phyloP scores from a whole-genome alignment of 176 grass and related monocot species.

The Olyra latifolia region DNA sequence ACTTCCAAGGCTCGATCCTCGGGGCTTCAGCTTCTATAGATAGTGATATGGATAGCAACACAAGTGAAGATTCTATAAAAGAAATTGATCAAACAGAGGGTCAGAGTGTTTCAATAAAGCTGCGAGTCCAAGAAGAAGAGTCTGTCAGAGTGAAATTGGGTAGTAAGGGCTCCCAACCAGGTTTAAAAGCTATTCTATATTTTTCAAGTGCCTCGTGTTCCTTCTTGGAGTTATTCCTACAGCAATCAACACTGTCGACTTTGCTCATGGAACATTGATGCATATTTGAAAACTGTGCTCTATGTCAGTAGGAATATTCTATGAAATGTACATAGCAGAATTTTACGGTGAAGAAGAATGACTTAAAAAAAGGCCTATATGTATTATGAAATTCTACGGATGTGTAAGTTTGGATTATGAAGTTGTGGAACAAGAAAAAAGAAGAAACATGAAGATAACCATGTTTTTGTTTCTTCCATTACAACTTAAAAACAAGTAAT shows the following conservation, averaged over 20 bases:
- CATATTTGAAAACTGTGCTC: neutral
- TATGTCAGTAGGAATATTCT: neutral
- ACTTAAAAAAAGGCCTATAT: neutral
- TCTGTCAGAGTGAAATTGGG: constrained; percentile 41
- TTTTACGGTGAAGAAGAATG: neutral
- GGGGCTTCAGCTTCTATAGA: constrained; percentile 39
- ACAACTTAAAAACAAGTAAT: neutral
- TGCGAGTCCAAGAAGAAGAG: constrained; percentile 47
- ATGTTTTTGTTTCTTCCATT: constrained; percentile 13
- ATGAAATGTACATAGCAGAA: neutral
- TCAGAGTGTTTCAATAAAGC: constrained; percentile 37
- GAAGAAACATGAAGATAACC: neutral
- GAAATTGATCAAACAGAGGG: constrained; percentile 43
- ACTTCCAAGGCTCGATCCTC: constrained; percentile 77
- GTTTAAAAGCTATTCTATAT: constrained; percentile 28
- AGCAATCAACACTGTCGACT: neutral
- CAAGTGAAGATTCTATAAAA: constrained; percentile 48
- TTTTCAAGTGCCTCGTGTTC: constrained; percentile 26
- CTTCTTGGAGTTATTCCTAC: constrained; percentile 20
- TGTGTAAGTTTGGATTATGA: neutral
- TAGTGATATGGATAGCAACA: constrained; percentile 42
- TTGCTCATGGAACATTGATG: neutral
- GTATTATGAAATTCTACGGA: neutral
- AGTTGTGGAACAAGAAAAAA: neutral
- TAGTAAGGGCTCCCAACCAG: constrained; percentile 15